Conservation (phyloP, 495 filamentous ascomycete genomes). For the Penicillium roqueforti region DNA sequence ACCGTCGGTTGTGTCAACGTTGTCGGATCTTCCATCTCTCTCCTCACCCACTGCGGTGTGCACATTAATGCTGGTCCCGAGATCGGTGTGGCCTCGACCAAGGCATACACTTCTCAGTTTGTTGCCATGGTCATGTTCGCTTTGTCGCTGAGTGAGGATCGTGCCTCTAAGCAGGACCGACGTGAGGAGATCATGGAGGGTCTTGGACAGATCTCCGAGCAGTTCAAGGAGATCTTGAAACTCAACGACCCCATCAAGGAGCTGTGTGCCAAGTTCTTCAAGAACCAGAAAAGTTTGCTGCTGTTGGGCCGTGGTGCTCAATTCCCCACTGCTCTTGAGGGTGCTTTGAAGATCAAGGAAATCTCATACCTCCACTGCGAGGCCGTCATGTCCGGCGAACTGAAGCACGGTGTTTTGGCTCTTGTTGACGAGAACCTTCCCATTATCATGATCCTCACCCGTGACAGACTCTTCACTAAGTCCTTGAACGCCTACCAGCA, state of each 20-base stretch:
- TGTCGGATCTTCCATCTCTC: slow-evolving; percentile 95
- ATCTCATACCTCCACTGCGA: slow-evolving; percentile 99
- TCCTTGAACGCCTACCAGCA: slow-evolving; percentile 98
- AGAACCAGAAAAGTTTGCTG: slow-evolving; percentile 93
- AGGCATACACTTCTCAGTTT: slow-evolving; percentile 98
- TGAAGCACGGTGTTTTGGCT: slow-evolving; percentile 97
- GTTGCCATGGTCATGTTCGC: slow-evolving; percentile 99
- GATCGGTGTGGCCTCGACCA: slow-evolving; percentile 98
- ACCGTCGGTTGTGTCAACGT: slow-evolving; percentile 98
- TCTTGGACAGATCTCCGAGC: slow-evolving; percentile 75
- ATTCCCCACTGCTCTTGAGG: slow-evolving; percentile 95
- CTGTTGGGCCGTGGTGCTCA: slow-evolving; percentile 92
- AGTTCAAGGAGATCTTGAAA: slow-evolving; percentile 86
- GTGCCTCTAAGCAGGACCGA: slow-evolving; percentile 87
- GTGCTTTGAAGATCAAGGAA: slow-evolving; percentile 98
- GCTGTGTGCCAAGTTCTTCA: slow-evolving; percentile 83
- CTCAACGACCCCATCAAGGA: slow-evolving; percentile 92
- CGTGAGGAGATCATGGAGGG: slow-evolving; percentile 97
- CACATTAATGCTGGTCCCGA: slow-evolving; percentile 99
- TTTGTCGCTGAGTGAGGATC: slow-evolving; percentile 89
- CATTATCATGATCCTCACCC: slow-evolving; percentile 98
- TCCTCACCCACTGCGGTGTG: slow-evolving; percentile 98
- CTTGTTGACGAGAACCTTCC: slow-evolving; percentile 96
- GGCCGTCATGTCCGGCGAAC: slow-evolving; percentile 98
- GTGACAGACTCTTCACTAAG: slow-evolving; percentile 93